A percentile compares a stretch with the other conserved stretches of the same genome.
These are phyloP conservation scores for Avena eriantha DNA, from an alignment of 176 grass and related monocot species.

Conservation along the genomic window DNA sequence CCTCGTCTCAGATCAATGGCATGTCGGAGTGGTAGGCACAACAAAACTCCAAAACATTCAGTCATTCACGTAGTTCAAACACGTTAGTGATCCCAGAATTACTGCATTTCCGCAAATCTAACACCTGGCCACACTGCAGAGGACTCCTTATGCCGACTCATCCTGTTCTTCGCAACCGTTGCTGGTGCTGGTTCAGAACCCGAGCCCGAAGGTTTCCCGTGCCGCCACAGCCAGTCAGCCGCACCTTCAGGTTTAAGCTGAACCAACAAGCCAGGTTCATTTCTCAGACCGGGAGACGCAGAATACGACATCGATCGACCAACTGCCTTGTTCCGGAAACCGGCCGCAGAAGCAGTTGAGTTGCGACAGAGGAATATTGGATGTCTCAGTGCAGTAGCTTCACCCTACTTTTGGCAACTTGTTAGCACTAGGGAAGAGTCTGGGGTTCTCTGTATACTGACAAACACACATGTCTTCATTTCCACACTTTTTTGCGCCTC, in stretches of 20 bases:
- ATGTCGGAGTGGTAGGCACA: slow-evolving; percentile 85
- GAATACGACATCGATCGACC: slow-evolving; percentile 24
- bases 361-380: slow-evolving; percentile 20
- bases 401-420: slow-evolving; percentile 2
- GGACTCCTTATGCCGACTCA: slow-evolving; percentile 40
- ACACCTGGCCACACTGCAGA: slow-evolving; percentile 50
- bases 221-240: neutral
- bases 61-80: neutral
- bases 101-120: slow-evolving; percentile 15
- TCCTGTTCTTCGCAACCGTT: slow-evolving; percentile 54
- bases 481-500: neutral
- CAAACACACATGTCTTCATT: slow-evolving; percentile 1
- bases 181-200: slow-evolving; percentile 83
- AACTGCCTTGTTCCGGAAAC: slow-evolving; percentile 30
- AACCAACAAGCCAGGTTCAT: slow-evolving; percentile 33
- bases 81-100: neutral
- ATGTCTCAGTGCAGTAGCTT: neutral
- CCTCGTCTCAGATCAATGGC: slow-evolving; percentile 87
- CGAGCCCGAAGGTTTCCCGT: slow-evolving; percentile 40
- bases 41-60: neutral
- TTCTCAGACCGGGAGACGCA: slow-evolving; percentile 7
- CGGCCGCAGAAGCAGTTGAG: neutral
- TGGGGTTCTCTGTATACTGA: neutral
- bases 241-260: slow-evolving; percentile 33
- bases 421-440: slow-evolving; percentile 23